Base-by-base conservation (phyloP, 768 basidiomycete species). In the Suillus luteus region DNA sequence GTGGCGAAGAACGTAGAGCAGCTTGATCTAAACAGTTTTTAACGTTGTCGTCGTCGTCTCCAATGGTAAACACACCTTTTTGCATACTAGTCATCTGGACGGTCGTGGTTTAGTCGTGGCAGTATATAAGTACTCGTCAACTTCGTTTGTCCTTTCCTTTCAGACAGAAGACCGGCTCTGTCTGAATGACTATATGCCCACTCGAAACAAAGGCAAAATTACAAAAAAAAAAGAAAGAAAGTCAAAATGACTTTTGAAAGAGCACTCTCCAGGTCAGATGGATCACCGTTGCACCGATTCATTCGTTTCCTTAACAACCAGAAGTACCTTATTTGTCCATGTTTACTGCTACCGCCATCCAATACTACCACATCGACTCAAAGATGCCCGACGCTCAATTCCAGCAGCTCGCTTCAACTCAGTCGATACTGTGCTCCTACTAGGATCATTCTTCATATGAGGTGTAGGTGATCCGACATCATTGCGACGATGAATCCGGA, bases 1-100 rank as follows among this genome's bases (percentile, higher is more conserved):
- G 81, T 41, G 78, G 77, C 0, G 76, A 69, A 19, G 83, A 80
- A 10, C 82, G 77, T 27, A 78, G 72, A 24, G 74, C 72, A 49
- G 48, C 11, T 49, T 49, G 48, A 65, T 84, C 81, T 41, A 85
- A 38, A 19, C 7, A 7, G 14, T 24, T 7, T 49, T 49, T 8
- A 49, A 14, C 22, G 48, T 24, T 2, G 46, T 22, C 11, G 11
- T 22, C 46, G 5, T 22, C n/a, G 12, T 14, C 38, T 38, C 22
- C 15, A 55, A 55, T 55, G 19, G 33, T 33, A n/a, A 37, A 48
- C 60, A 37, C 27, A 67, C 66, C 66, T 65, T 49, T 44, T 52
- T 64, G 62, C 59, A 35, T 58, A 58, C 58, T 60, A 35, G 37
- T 41, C 65, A 64, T 66, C 14, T 55, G 33, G 40, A 24, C 22